These are phyloP conservation scores for Meira miltonrushii DNA, from an alignment of 1,284 basidiomycete genomes.

Conservation along the genomic window DNA sequence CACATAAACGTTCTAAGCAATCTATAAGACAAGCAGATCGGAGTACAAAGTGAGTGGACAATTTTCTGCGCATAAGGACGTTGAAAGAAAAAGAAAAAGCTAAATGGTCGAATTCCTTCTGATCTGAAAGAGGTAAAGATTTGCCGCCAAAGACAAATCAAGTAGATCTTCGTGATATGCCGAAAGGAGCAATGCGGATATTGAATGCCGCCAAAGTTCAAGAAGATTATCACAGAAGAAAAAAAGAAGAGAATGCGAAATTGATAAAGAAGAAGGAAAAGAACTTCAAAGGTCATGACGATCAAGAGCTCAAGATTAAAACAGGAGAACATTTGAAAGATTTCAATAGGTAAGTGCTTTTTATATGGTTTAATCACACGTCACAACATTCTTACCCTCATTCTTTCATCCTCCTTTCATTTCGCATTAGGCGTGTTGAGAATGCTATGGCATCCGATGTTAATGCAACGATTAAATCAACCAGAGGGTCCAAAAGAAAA, in stretches of 20 bases:
- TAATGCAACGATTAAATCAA: neutral
- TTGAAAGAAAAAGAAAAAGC: neutral
- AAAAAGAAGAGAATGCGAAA: slow-evolving; percentile 5
- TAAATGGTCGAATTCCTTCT: neutral
- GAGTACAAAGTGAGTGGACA: slow-evolving; percentile 3
- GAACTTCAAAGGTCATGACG: neutral
- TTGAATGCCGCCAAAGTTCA: slow-evolving; percentile 2
- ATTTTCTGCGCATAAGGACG: neutral
- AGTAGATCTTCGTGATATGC: neutral
- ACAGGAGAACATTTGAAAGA: neutral
- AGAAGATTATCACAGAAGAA: neutral
- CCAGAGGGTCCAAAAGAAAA: slow-evolving; percentile 1
- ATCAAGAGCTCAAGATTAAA: slow-evolving; percentile 3
- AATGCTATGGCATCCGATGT: neutral
- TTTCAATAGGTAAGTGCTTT: neutral
- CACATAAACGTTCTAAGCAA: slow-evolving; percentile 5
- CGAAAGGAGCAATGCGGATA: slow-evolving; percentile 9
- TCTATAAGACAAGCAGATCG: slow-evolving; percentile 4
- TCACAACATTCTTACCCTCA: neutral
- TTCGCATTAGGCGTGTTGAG: slow-evolving; percentile 4
- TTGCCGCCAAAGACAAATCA: slow-evolving; percentile 4
- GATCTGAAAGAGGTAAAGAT: slow-evolving; percentile 8
- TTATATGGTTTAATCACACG: neutral
- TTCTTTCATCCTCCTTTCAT: neutral
- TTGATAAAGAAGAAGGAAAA: slow-evolving; percentile 1